phyloP scores from a whole-genome alignment of 2,329 filamentous ascomycete genomes.

The Delphinella strobiligena region DNA sequence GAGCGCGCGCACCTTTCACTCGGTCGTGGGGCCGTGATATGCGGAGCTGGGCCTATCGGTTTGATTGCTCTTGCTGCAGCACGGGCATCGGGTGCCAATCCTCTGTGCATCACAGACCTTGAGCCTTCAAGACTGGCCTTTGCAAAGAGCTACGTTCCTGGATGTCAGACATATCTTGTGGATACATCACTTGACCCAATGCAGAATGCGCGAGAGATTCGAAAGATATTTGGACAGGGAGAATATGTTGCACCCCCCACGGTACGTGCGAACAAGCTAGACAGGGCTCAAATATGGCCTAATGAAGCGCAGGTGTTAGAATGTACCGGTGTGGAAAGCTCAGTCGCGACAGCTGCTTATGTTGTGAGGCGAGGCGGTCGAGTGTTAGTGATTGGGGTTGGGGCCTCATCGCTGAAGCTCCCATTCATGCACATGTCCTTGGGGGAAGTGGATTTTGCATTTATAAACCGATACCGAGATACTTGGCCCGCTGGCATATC shows the following conservation, averaged over 20 bases:
- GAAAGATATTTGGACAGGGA: slow-evolving; percentile 14
- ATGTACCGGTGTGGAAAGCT: slow-evolving; percentile 24
- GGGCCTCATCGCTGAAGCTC: slow-evolving; percentile 20
- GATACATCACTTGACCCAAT: slow-evolving; percentile 12
- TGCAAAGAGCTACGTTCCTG: slow-evolving; percentile 50
- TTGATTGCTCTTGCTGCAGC: slow-evolving; percentile 46
- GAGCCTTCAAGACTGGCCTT: slow-evolving; percentile 67
- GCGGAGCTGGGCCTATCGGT: slow-evolving; percentile 53
- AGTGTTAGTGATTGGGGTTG: slow-evolving; percentile 25
- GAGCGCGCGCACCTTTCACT: slow-evolving; percentile 21
- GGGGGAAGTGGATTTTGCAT: slow-evolving; percentile 42
- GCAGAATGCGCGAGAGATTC: slow-evolving; percentile 16
- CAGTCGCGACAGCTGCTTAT: slow-evolving; percentile 18
- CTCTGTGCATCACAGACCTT: slow-evolving; percentile 76
- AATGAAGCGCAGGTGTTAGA: slow-evolving; percentile 21
- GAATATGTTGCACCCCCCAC: slow-evolving; percentile 11
- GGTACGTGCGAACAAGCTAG: not conserved
- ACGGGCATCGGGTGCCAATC: slow-evolving; percentile 55
- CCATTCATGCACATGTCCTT: slow-evolving; percentile 26
- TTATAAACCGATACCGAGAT: slow-evolving; percentile 59
- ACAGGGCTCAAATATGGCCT: not conserved
- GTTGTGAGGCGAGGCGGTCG: slow-evolving; percentile 17
- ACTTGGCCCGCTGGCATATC: slow-evolving; percentile 57
- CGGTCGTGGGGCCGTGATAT: slow-evolving; percentile 36
- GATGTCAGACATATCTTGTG: slow-evolving; percentile 16